Conservation (phyloP, 1,284 basidiomycete species). For the Salmacisia buchloeana region DNA sequence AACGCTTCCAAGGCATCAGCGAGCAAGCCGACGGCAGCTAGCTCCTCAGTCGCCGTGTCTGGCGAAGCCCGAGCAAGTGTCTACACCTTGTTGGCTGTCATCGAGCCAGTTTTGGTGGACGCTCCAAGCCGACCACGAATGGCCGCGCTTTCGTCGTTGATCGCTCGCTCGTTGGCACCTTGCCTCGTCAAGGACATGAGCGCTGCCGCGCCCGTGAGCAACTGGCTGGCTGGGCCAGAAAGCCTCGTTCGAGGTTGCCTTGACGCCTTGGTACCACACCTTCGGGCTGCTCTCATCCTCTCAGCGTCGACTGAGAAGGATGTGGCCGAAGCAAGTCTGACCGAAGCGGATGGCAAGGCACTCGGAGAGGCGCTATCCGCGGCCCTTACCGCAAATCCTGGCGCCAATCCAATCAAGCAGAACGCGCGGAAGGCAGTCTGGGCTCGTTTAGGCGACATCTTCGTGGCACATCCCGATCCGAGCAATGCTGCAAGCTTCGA, state of each 20-base stretch:
- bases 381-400: not conserved
- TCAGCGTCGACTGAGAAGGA: constrained; percentile 14
- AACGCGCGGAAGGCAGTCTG: constrained; percentile 39
- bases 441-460: constrained; percentile 25
- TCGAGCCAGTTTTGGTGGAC: constrained; percentile 17
- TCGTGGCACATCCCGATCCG: constrained; percentile 18
- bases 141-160: constrained; percentile 11
- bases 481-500: not conserved
- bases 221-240: constrained; percentile 21
- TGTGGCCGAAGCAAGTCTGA: constrained; percentile 21
- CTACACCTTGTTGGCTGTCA: constrained; percentile 29
- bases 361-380: not conserved
- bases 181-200: constrained; percentile 36
- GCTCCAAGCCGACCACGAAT: not conserved
- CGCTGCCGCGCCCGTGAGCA: not conserved
- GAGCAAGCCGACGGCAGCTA: too few species aligned
- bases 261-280: constrained; percentile 24
- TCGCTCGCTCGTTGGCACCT: constrained; percentile 24
- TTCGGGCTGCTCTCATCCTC: constrained; percentile 20
- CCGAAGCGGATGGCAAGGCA: constrained; percentile 24
- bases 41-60: too few species aligned
- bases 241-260: constrained; percentile 30
- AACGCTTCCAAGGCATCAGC: constrained; percentile 32
- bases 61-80: constrained; percentile 31
- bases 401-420: constrained; percentile 9